phyloP scores from a whole-genome alignment of 352 stramenopile genomes.

The Phytophthora syringae region DNA sequence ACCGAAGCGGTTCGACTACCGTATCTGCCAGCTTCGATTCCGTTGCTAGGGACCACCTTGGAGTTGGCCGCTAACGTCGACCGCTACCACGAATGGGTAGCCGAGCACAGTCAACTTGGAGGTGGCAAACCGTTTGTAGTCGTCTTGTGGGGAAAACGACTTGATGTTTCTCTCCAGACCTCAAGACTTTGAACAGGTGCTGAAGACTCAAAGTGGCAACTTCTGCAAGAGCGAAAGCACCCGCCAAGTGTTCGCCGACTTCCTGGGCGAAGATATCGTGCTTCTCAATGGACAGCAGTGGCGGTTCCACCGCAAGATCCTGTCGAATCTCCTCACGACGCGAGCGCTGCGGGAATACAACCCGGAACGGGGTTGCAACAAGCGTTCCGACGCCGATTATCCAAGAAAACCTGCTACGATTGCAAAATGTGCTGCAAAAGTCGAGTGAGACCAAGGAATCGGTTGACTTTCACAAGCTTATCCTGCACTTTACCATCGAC shows the following conservation, averaged over 20 bases:
- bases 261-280: conserved; percentile 38
- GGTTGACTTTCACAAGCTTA: conserved; percentile 23
- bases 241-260: conserved; percentile 26
- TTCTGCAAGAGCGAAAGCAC: conserved; percentile 42
- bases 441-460: background rate
- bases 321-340: conserved; percentile 31
- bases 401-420: conserved; percentile 12
- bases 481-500: conserved; percentile 35
- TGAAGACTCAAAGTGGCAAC: conserved; percentile 42
- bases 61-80: conserved; percentile 6
- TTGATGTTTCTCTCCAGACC: conserved; percentile 35
- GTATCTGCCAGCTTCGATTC: conserved; percentile 17
- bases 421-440: conserved; percentile 22
- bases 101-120: conserved; percentile 3
- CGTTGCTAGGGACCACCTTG: conserved; percentile 25
- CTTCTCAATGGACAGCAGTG: conserved; percentile 36
- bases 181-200: conserved; percentile 41
- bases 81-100: conserved; percentile 27
- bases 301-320: conserved; percentile 39
- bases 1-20: background rate
- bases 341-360: conserved; percentile 29
- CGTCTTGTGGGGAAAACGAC: conserved; percentile 28
- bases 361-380: too few relatives aligned
- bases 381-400: conserved; percentile 31
- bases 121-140: conserved; percentile 16